phyloP scores from a whole-genome alignment of 192 early-diverging fungal genomes.

The Polychytrium aggregatum region DNA sequence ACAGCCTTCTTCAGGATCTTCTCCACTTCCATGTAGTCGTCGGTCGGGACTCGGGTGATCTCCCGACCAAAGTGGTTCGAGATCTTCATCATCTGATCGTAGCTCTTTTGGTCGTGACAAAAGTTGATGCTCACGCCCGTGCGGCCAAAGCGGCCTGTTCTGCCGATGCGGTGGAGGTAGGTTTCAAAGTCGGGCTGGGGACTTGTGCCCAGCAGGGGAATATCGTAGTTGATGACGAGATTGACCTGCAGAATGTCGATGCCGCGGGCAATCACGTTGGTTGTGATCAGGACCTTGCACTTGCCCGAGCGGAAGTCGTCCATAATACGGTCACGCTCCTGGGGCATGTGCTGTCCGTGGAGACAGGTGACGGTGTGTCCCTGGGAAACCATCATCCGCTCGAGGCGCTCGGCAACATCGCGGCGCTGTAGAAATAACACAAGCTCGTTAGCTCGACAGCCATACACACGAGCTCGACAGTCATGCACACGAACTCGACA shows the following conservation, averaged over 20 bases:
- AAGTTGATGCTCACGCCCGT: constrained; percentile 92
- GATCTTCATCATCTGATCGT: constrained; percentile 72
- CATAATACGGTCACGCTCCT: constrained; percentile 80
- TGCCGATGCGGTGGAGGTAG: constrained; percentile 94
- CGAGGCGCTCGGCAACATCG: constrained; percentile 73
- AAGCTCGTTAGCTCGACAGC: too few relatives aligned
- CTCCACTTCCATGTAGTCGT: constrained; percentile 73
- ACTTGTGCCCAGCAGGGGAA: constrained; percentile 62
- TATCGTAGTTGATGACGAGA: constrained; percentile 93
- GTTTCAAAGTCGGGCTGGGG: constrained; percentile 77
- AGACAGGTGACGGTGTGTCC: constrained; percentile 76
- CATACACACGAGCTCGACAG: too few relatives aligned
- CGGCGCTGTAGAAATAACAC: constrained; percentile 37
- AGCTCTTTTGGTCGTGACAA: constrained; percentile 66
- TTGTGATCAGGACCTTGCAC: constrained; percentile 89
- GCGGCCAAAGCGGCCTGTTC: constrained; percentile 94
- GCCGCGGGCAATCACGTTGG: constrained; percentile 93
- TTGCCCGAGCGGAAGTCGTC: constrained; percentile 83
- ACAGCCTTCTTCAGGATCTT: constrained; percentile 72
- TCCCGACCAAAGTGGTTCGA: constrained; percentile 66
- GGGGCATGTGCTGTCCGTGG: constrained; percentile 69
- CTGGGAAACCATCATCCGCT: constrained; percentile 57
- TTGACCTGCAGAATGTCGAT: constrained; percentile 96
- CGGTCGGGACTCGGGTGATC: constrained; percentile 72
- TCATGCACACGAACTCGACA: too few relatives aligned